Conservation (phyloP, 2,329 filamentous ascomycete species). For the Lomentospora prolificans region DNA sequence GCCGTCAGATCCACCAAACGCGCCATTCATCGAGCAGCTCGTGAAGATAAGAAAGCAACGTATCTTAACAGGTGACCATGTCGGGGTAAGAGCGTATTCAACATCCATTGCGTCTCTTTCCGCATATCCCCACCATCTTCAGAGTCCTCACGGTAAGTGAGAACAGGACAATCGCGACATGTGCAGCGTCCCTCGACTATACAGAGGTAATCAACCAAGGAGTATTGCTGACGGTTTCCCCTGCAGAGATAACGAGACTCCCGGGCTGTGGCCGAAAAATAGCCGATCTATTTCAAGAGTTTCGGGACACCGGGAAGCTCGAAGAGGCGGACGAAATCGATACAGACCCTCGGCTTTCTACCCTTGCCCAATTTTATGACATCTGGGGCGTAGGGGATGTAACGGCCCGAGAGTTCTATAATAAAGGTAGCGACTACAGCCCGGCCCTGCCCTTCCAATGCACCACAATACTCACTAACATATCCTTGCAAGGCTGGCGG, state of each 20-base stretch:
- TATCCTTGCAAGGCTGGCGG: slow-evolving; percentile 48
- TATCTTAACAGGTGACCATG: slow-evolving; percentile 61
- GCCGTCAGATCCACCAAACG: slow-evolving; percentile 60
- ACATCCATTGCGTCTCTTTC: slow-evolving; percentile 75
- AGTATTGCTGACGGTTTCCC: not conserved
- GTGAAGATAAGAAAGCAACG: slow-evolving; percentile 65
- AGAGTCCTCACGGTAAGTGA: slow-evolving; percentile 30
- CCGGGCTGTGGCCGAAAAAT: slow-evolving; percentile 79
- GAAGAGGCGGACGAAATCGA: slow-evolving; percentile 55
- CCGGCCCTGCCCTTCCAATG: slow-evolving; percentile 2
- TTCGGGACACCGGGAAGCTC: slow-evolving; percentile 49
- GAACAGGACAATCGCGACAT: too few species aligned
- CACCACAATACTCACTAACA: not conserved
- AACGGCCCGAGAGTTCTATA: slow-evolving; percentile 74
- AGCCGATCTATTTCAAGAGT: slow-evolving; percentile 68
- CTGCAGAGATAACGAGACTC: slow-evolving; percentile 34
- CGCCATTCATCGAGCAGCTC: slow-evolving; percentile 63
- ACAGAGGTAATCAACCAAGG: too few species aligned
- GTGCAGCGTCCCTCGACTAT: too few species aligned
- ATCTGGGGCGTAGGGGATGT: slow-evolving; percentile 89
- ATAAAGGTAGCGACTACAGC: slow-evolving; percentile 31
- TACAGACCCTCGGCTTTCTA: slow-evolving; percentile 51
- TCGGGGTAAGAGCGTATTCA: slow-evolving; percentile 79
- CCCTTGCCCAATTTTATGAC: slow-evolving; percentile 62
- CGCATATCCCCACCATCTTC: slow-evolving; percentile 58